phyloP scores from a whole-genome alignment of 2,329 filamentous ascomycete species.

The Aureobasidium sp. region DNA sequence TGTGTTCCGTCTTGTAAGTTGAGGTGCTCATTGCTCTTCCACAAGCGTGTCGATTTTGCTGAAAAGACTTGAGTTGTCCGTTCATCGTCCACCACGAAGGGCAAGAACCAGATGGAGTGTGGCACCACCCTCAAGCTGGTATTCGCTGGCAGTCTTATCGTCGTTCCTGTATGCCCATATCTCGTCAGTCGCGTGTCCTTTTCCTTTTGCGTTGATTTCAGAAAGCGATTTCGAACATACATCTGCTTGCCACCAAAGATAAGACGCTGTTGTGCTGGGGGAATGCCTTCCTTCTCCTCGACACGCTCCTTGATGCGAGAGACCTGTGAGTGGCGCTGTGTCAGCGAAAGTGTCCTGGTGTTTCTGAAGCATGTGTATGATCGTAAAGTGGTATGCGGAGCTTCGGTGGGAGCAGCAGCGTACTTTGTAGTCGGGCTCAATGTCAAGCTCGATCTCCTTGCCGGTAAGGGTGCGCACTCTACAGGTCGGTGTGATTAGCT shows the following conservation, averaged over 20 bases:
- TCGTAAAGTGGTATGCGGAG: not conserved
- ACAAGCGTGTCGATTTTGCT: not conserved
- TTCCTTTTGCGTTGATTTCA: not conserved
- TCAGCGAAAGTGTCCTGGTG: not conserved
- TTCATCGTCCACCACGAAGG: slow-evolving; percentile 65
- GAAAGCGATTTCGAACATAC: slow-evolving; percentile 40
- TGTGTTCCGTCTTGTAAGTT: not conserved
- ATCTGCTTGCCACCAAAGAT: slow-evolving; percentile 99
- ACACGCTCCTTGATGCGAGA: slow-evolving; percentile 97
- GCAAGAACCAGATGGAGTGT: slow-evolving; percentile 94
- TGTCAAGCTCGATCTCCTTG: slow-evolving; percentile 98
- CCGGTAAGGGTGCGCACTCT: slow-evolving; percentile 97
- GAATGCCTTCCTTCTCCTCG: slow-evolving; percentile 98
- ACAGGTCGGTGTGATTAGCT: slow-evolving; percentile 8
- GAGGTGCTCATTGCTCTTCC: not conserved
- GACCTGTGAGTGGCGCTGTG: slow-evolving; percentile 51
- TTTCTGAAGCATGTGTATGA: not conserved
- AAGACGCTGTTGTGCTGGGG: slow-evolving; percentile 89
- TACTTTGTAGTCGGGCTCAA: slow-evolving; percentile 91
- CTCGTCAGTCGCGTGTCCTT: not conserved
- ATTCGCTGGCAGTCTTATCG: slow-evolving; percentile 87
- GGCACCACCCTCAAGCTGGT: slow-evolving; percentile 82
- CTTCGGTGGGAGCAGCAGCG: slow-evolving; percentile 12
- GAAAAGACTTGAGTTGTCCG: not conserved
- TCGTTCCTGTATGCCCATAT: slow-evolving; percentile 61